Percentiles rank a stretch among this genome's conserved stretches.
Evolutionary conservation across 108 stramenopile species (phyloP).

Genomic region (Skeletonema grethae): DNA sequence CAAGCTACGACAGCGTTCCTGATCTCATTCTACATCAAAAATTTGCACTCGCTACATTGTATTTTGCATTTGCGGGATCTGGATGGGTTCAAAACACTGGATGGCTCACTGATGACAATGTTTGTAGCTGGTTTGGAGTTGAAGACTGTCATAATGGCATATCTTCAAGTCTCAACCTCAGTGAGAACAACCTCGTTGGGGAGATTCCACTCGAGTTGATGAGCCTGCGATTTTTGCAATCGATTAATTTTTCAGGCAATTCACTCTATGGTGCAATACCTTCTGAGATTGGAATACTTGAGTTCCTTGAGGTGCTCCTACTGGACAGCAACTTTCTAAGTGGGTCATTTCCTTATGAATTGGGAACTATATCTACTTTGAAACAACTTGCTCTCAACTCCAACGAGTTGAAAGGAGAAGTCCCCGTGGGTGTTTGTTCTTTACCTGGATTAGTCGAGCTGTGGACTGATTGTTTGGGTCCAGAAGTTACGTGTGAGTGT

Average conservation of each 20-base stretch:
- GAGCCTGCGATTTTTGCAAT: slow-evolving; percentile 10
- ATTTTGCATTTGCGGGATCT: slow-evolving; percentile 39
- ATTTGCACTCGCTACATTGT: slow-evolving; percentile 59
- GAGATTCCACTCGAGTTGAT: slow-evolving; percentile 22
- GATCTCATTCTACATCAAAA: slow-evolving; percentile 42
- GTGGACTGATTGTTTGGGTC: slow-evolving; percentile 63
- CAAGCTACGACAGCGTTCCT: slow-evolving; percentile 10
- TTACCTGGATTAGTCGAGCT: slow-evolving; percentile 40
- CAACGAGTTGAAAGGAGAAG: slow-evolving; percentile 27
- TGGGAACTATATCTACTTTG: slow-evolving; percentile 42
- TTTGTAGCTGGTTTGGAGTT: slow-evolving; percentile 47
- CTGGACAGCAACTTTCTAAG: slow-evolving; percentile 27
- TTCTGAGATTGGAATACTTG: slow-evolving; percentile 35
- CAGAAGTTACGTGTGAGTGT: slow-evolving; percentile 25
- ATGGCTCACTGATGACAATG: slow-evolving; percentile 30
- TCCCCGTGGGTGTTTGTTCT: slow-evolving; percentile 27
- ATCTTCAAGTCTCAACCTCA: slow-evolving; percentile 34
- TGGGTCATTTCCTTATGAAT: slow-evolving; percentile 42
- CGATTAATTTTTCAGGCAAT: slow-evolving; percentile 29
- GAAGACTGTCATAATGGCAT: slow-evolving; percentile 32
- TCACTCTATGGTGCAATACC: slow-evolving; percentile 37
- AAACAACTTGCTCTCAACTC: slow-evolving; percentile 37
- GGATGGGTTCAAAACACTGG: slow-evolving; percentile 20
- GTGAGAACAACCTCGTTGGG: slow-evolving; percentile 44
- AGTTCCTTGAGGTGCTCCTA: slow-evolving; percentile 24